phyloP scores from a whole-genome alignment of 768 basidiomycete genomes.

The Mycena kentingensis region DNA sequence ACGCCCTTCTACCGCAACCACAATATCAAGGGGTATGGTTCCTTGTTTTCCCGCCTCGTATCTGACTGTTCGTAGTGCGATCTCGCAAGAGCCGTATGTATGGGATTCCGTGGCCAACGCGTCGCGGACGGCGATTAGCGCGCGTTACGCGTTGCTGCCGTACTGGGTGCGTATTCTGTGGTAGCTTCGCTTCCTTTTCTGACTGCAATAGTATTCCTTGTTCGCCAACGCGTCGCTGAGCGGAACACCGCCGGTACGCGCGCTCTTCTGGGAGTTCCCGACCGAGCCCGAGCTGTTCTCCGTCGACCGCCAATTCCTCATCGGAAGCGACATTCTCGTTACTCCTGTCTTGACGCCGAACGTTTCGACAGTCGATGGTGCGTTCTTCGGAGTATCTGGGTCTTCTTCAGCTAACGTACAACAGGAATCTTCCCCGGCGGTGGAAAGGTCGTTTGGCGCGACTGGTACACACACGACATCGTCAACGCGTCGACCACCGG shows the following conservation, averaged over 20 bases:
- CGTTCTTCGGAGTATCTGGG: conserved; percentile 22
- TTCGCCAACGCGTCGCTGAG: conserved; percentile 66
- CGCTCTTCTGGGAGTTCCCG: conserved; percentile 80
- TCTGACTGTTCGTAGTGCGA: too few species aligned
- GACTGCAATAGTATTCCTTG: conserved; percentile 58
- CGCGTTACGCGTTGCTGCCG: conserved; percentile 70
- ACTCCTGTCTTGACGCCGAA: conserved; percentile 76
- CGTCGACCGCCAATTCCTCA: conserved; percentile 69
- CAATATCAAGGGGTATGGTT: conserved; percentile 60
- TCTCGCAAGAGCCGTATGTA: conserved; percentile 78
- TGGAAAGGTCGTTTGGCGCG: conserved; percentile 62
- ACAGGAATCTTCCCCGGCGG: conserved; percentile 67
- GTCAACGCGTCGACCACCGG: conserved; percentile 44
- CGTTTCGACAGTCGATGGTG: conserved; percentile 66
- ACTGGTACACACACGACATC: conserved; percentile 70
- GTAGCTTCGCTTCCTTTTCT: conserved; percentile 8
- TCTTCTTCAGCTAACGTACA: not conserved
- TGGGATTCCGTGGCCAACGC: conserved; percentile 83
- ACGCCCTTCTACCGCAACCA: conserved; percentile 84
- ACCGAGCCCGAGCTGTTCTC: conserved; percentile 63
- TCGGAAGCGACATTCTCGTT: conserved; percentile 71
- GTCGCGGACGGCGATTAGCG: conserved; percentile 68
- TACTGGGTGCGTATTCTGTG: conserved; percentile 62
- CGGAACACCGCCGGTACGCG: conserved; percentile 72
- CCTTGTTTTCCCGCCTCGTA: too few species aligned